phyloP scores from a whole-genome alignment of 2,329 filamentous ascomycete species.

The Metarhizium guizhouense region DNA sequence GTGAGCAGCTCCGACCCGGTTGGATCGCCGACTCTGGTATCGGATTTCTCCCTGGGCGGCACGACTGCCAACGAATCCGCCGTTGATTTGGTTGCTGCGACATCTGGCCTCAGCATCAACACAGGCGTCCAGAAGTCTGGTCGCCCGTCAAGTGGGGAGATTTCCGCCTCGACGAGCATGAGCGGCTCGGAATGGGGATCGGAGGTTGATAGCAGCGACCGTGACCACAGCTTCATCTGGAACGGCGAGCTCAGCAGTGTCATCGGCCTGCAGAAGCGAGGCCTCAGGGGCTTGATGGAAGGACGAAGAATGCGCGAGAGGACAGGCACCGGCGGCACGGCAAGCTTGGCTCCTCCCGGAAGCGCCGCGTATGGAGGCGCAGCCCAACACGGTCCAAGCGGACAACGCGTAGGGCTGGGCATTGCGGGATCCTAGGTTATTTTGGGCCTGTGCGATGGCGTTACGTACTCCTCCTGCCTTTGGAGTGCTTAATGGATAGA shows the following conservation, averaged over 20 bases:
- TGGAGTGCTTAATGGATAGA: not conserved
- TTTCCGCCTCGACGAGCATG: constrained; percentile 40
- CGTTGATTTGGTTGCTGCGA: constrained; percentile 22
- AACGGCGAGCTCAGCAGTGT: constrained; percentile 74
- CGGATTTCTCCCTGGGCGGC: constrained; percentile 24
- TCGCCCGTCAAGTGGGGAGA: constrained; percentile 36
- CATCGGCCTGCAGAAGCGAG: constrained; percentile 90
- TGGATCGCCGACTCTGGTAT: constrained; percentile 22
- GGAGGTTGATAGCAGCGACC: constrained; percentile 40
- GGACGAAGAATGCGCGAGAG: constrained; percentile 77
- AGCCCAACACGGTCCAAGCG: constrained; percentile 9
- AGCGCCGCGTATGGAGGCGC: constrained; percentile 13
- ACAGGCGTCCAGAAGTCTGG: constrained; percentile 28
- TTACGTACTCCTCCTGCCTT: not conserved
- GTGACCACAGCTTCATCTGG: constrained; percentile 53
- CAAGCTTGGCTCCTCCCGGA: constrained; percentile 13
- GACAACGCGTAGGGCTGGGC: constrained; percentile 40
- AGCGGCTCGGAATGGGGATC: constrained; percentile 50
- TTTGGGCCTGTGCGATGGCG: not conserved
- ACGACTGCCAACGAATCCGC: constrained; percentile 20
- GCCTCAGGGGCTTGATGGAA: constrained; percentile 88
- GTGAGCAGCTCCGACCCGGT: constrained; percentile 39
- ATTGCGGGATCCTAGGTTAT: constrained; percentile 36
- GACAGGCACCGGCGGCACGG: constrained; percentile 33
- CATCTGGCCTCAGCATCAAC: constrained; percentile 39